Evolutionary conservation across 2,329 filamentous ascomycete species (phyloP), one percentile per base, ranked within the genome.

Genomic region (Sporothrix mexicana): DNA sequence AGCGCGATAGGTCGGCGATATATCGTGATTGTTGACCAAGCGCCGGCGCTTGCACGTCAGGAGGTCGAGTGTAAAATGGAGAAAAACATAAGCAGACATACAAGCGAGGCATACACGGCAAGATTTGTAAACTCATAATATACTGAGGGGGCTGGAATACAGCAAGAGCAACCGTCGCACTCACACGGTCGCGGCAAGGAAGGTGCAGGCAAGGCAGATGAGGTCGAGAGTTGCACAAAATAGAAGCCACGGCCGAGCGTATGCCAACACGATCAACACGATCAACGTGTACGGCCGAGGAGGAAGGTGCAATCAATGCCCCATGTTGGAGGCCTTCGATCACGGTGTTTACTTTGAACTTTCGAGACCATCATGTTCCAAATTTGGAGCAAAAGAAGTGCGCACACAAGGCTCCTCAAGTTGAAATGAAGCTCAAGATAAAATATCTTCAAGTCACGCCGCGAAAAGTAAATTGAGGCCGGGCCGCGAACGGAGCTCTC

Each of bases 31-130:
- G 62, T 15, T n/a, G 43, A 66, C 25, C 62, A 66, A 66, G 64
- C 23, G 64, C 45, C 23, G 25, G 45, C 13, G 8, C n/a, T 36
- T 23, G 23, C 25, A 25, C 15, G 64, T 17, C 23, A 53, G 15
- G 23, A 68, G 15, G 30, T 36, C 30, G 30, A 36, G 30, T 36
- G 30, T 36, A 53, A 30, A 20, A 68, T 49, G 64, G 23, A 66
- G 20, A 51, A 51, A 25, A n/a, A 43, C 20, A 43, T 66, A 25
- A 66, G 62, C 62, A 49, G 15, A 53, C 3, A 2, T 3, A n/a
- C 45, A 41, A 68, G 47, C 64, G 25, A 68, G 64, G 64, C 64
- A 68, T 15, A 68, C 45, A 51, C 45, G 45, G 45, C 23, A 20
- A 66, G 15, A 66, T 36, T 36, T 36, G 30, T 36, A 36, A 36